A percentile compares a stretch with the other conserved stretches of the same genome.
phyloP scores from a whole-genome alignment of 139 green algal species.

The Micromonas commoda region DNA sequence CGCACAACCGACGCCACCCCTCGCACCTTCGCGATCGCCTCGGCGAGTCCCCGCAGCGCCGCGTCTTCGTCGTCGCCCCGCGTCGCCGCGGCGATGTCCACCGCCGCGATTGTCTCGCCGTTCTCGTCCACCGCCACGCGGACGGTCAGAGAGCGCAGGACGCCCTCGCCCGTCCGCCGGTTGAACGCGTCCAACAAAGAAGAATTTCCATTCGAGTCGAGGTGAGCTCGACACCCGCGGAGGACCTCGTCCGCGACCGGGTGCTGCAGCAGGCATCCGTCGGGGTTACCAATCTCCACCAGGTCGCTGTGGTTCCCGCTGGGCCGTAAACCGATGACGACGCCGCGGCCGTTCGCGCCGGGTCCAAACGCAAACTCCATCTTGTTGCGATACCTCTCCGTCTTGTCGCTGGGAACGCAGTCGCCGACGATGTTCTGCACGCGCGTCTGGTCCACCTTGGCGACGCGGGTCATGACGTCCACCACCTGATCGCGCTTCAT shows the following conservation, averaged over 20 bases:
- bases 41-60: background rate
- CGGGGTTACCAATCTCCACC: background rate
- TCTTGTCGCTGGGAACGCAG: background rate
- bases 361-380: conserved; percentile 57
- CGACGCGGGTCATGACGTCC: conserved; percentile 58
- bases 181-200: conserved; percentile 35
- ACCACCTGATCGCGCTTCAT: conserved; percentile 58
- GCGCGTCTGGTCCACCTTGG: conserved; percentile 34
- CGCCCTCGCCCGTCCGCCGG: conserved; percentile 29
- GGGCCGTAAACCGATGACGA: conserved; percentile 38
- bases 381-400: conserved; percentile 74
- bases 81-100: background rate
- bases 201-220: too few relatives aligned
- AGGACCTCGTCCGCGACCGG: conserved; percentile 31
- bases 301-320: conserved; percentile 33
- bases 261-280: conserved; percentile 36
- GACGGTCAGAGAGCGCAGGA: conserved; percentile 47
- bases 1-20: background rate
- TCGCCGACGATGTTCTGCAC: background rate
- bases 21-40: background rate
- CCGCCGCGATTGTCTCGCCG: background rate
- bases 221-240: too few relatives aligned
- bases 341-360: background rate
- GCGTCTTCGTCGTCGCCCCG: background rate
- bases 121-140: conserved; percentile 23